Evolutionary conservation across 176 grass and related monocot genomes (phyloP).

Genomic region (Ensete glaucum): DNA sequence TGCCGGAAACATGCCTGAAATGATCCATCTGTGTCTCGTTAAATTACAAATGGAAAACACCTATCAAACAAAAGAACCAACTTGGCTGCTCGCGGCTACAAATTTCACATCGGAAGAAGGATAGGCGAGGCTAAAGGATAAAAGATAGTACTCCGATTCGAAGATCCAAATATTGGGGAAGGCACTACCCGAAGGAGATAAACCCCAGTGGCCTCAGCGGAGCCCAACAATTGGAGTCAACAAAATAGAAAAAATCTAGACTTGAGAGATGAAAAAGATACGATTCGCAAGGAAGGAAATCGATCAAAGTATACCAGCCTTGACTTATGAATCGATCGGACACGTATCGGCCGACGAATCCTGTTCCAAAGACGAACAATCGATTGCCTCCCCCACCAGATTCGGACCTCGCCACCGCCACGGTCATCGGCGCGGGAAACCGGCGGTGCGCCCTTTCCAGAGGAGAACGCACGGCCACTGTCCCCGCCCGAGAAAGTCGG

Average conservation of each 20-base stretch:
- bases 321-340: constrained; percentile 44
- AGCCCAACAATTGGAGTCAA: neutral
- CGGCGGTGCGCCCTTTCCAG: neutral
- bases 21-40: neutral
- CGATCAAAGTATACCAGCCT: constrained; percentile 34
- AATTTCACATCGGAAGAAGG: too few species aligned
- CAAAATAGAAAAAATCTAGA: neutral
- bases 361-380: constrained; percentile 62
- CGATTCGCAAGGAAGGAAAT: neutral
- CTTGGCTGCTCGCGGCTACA: too few species aligned
- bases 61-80: neutral
- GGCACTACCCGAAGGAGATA: neutral
- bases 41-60: neutral
- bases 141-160: neutral
- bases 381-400: neutral
- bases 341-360: constrained; percentile 67
- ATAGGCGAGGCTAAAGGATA: too few species aligned
- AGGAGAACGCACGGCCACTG: neutral
- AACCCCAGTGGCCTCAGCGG: neutral
- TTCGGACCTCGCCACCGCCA: neutral
- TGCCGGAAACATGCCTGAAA: constrained; percentile 58
- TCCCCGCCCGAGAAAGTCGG: neutral
- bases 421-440: neutral
- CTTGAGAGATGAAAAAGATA: neutral
- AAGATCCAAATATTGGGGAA: neutral